These are phyloP conservation scores for Monosporascus sp. DNA, from an alignment of 2,329 filamentous ascomycete genomes.

Conservation along the genomic window DNA sequence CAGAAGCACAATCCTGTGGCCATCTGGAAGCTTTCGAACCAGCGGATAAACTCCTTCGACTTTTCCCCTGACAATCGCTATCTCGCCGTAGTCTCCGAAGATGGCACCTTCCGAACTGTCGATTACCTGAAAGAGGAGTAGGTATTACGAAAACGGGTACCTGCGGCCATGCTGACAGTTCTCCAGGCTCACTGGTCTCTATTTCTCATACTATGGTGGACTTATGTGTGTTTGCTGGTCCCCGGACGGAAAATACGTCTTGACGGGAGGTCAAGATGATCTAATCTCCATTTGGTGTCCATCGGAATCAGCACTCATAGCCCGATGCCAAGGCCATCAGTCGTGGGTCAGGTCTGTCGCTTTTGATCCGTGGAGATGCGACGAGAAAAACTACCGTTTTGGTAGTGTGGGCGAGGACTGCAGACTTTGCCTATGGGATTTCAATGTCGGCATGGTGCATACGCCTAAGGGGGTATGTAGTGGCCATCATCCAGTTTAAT, in stretches of 20 bases:
- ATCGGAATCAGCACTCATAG: slow-evolving; percentile 76
- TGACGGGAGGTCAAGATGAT: slow-evolving; percentile 95
- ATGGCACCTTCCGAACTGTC: slow-evolving; percentile 83
- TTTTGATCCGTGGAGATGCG: slow-evolving; percentile 96
- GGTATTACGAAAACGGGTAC: slow-evolving; percentile 22
- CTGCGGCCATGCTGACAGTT: slow-evolving; percentile 2
- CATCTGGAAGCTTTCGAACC: slow-evolving; percentile 87
- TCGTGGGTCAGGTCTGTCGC: slow-evolving; percentile 92
- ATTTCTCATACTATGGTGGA: slow-evolving; percentile 88
- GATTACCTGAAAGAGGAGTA: slow-evolving; percentile 89
- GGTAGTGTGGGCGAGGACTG: slow-evolving; percentile 95
- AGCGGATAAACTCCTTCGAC: slow-evolving; percentile 82
- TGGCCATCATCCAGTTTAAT: slow-evolving; percentile 23
- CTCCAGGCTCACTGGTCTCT: slow-evolving; percentile 73
- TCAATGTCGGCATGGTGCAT: slow-evolving; percentile 93
- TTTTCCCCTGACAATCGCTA: slow-evolving; percentile 88
- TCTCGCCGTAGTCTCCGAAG: slow-evolving; percentile 85
- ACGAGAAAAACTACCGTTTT: slow-evolving; percentile 91
- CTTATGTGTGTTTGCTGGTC: slow-evolving; percentile 95
- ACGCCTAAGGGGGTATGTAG: slow-evolving; percentile 72
- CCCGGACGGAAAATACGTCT: slow-evolving; percentile 89
- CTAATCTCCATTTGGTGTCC: slow-evolving; percentile 94
- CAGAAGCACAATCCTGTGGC: slow-evolving; percentile 92
- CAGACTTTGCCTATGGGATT: slow-evolving; percentile 89
- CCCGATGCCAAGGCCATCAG: slow-evolving; percentile 89